Percentiles rank a stretch among this genome's conserved stretches.
These are phyloP conservation scores for Notholithocarpus densiflorus DNA, from an alignment of 306 rosid species.

Conservation along the genomic window DNA sequence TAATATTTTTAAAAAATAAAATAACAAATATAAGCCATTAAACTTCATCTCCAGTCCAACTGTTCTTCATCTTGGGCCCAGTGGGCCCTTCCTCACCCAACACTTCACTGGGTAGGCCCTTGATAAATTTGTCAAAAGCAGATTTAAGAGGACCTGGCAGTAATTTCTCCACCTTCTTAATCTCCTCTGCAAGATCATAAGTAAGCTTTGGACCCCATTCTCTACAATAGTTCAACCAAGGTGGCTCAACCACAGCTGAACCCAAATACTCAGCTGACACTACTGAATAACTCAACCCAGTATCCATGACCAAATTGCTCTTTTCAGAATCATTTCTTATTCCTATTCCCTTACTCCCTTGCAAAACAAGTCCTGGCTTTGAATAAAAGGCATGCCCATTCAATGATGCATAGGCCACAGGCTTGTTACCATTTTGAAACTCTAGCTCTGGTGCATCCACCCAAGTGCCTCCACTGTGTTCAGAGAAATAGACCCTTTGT, in stretches of 20 bases:
- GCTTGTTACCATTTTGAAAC: slow-evolving; percentile 42
- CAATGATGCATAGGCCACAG: slow-evolving; percentile 55
- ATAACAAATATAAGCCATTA: not conserved
- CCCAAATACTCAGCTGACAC: slow-evolving; percentile 57
- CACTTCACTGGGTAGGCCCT: slow-evolving; percentile 49
- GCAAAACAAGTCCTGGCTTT: slow-evolving; percentile 57
- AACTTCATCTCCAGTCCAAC: slow-evolving; percentile 74
- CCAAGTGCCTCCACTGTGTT: slow-evolving; percentile 75
- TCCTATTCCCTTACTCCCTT: slow-evolving; percentile 52
- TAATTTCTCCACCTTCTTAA: slow-evolving; percentile 31
- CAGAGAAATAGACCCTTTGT: slow-evolving; percentile 49
- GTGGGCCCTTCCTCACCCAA: slow-evolving; percentile 77
- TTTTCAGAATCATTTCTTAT: slow-evolving; percentile 59
- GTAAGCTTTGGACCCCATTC: slow-evolving; percentile 74
- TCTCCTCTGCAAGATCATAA: slow-evolving; percentile 35
- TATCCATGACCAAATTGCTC: slow-evolving; percentile 43
- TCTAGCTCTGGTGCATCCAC: slow-evolving; percentile 54
- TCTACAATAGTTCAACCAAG: slow-evolving; percentile 59
- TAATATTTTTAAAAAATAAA: too few relatives aligned
- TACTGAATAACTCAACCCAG: slow-evolving; percentile 29
- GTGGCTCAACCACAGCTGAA: slow-evolving; percentile 33
- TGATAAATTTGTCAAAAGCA: slow-evolving; percentile 20
- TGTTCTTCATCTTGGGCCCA: slow-evolving; percentile 64
- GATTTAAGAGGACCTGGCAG: slow-evolving; percentile 41
- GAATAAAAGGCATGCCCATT: slow-evolving; percentile 63